Percentiles rank a stretch among this genome's conserved stretches.
phyloP scores from a whole-genome alignment of 768 basidiomycete genomes.

The Termitomyces sp. region DNA sequence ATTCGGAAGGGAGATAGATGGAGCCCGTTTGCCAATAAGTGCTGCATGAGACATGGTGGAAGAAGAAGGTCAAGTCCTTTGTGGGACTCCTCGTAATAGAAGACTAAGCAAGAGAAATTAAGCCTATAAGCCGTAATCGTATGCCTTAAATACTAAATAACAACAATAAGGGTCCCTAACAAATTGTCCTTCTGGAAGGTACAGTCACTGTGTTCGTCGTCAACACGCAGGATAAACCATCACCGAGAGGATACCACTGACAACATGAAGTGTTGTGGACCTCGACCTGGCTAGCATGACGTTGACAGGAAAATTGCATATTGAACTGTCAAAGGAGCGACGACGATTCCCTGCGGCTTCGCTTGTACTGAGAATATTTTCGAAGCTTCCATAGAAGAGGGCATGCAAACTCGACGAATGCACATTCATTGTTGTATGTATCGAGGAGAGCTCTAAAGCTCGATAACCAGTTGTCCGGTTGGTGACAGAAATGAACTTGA shows the following conservation, averaged over 20 bases:
- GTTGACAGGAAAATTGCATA: background rate
- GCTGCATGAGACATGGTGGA: constrained; percentile 37
- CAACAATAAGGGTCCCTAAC: background rate
- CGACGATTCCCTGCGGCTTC: background rate
- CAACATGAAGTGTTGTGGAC: background rate
- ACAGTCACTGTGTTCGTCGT: background rate
- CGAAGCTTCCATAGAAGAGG: background rate
- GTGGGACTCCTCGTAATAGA: background rate
- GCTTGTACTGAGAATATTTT: background rate
- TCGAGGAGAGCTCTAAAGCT: background rate
- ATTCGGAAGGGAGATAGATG: constrained; percentile 58
- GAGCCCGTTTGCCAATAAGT: constrained; percentile 61
- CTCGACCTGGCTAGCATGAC: too few relatives aligned
- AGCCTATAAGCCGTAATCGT: background rate
- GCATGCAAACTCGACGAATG: background rate
- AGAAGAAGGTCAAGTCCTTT: background rate
- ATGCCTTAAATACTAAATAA: background rate
- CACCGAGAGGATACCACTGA: background rate
- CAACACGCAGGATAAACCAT: background rate
- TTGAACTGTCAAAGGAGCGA: background rate
- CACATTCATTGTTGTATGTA: background rate
- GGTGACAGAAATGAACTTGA: background rate
- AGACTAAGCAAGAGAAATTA: background rate
- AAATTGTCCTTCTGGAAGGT: background rate
- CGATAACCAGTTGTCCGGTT: background rate